Conservation (phyloP, 202 grass and related monocot genomes). For the Musa balbisiana region DNA sequence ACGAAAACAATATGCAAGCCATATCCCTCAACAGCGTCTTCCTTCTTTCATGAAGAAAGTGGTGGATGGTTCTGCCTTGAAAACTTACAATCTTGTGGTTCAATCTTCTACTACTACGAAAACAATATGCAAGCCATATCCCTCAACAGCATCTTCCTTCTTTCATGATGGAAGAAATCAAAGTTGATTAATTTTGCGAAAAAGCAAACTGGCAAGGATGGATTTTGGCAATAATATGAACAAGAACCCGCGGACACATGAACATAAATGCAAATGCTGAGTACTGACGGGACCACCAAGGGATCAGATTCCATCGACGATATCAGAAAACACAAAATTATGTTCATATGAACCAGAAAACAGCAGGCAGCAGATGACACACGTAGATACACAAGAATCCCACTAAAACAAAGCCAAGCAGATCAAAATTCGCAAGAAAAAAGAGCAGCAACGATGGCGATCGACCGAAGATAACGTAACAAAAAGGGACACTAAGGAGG, state of each 20-base stretch:
- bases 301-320: not conserved
- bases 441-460: not conserved
- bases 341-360: not conserved
- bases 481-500: not conserved
- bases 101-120: not conserved
- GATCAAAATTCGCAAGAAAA: not conserved
- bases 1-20: too few species aligned
- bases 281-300: not conserved
- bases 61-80: not conserved
- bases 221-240: not conserved
- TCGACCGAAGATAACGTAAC: not conserved
- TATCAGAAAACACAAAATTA: not conserved
- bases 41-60: too few species aligned
- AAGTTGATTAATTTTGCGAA: not conserved
- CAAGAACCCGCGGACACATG: not conserved
- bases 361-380: not conserved
- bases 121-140: too few species aligned
- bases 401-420: not conserved
- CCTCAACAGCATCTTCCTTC: too few species aligned
- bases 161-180: not conserved
- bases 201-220: too few species aligned
- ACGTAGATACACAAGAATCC: not conserved
- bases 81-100: not conserved
- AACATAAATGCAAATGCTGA: not conserved
- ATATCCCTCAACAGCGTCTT: too few species aligned